Evolutionary conservation across 306 rosid species (phyloP), one percentile per base, ranked within the genome.

Genomic region (Ammopiptanthus mongolicus): DNA sequence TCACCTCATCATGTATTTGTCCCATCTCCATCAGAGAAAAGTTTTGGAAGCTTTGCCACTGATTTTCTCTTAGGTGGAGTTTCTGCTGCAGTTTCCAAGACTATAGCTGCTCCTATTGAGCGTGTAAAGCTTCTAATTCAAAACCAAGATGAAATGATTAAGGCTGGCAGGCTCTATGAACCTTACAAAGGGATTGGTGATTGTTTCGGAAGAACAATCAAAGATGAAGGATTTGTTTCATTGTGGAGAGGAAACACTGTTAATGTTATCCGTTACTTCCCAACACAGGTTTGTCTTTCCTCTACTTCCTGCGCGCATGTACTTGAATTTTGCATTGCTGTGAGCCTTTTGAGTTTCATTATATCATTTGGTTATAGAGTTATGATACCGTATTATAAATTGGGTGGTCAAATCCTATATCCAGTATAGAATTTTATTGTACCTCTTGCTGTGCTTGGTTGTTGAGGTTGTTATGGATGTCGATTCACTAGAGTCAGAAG

Each of bases 61-160:
- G 89, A 90, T 84, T 92, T 91, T 77, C 84, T 91, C 0, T 89
- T 91, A 96, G 96, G 96, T 51, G 92, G 92, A 51, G 96, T 87
- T 41, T 89, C 96, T 25, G 93, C 93, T 1, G 95, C 95, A 14
- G 93, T 89, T 48, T 89, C 97, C 60, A 91, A 91, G 64, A 87
- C 91, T 42, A 90, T 88, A 22, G 88, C 91, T 19, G 93, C 95
- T 47, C 93, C 96, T 7, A 87, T 89, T 17, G 97, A 91, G 84
- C 95, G 91, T 2, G 90, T 87, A 1, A 91, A 91, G 88, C 93
- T 91, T 67, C 78, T 91, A 58, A 88, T 91, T 64, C 96, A 89
- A 57, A 90, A 88, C 65, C 93, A 86, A 81, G 93, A 91, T 58
- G 91, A 91, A 84, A 85, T 91, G 89, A 78, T 91, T 47, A 91